Base-by-base conservation (phyloP, 768 basidiomycete genomes). In the Cystobasidium tubakii region DNA sequence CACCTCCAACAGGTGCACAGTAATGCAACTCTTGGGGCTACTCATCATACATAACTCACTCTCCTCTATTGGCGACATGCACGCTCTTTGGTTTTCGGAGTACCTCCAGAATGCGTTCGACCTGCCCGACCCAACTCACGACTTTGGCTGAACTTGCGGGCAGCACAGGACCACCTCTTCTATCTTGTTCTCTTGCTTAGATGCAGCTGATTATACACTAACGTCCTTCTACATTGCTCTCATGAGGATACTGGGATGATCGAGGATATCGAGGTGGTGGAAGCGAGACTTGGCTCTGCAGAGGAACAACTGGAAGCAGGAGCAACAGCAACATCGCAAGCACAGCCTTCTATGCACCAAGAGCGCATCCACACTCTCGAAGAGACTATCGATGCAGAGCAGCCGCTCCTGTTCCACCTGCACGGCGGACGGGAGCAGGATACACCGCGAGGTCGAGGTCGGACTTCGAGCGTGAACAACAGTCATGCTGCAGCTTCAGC, bases 391-490 rank as follows among this genome's bases (percentile, higher is more conserved):
- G 29, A 60, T 60, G 57, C 12, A 60, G 57, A 60, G 25, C 29
- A 60, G 57, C 25, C 57, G 33, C 57, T 60, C 29, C 57, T 60
- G 29, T 60, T 60, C 57, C 57, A 60, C 57, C 57, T 60, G 12
- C 25, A 29, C 27, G 57, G 57, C 21, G 57, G 33, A 23, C 57
- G 33, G 25, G 57, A 60, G 33, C 57, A 27, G 25, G 57, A 27
- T 21, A 39, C 29, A 34, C 27, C 25, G 25, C 25, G 57, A 27
- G 57, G 27, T 3, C 57, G 57, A 34, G 57, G 57, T 6, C 57
- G 29, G 29, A 34, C 57, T 15, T 25, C 27, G 15, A 60, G 25
- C 13, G 12, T 60, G 57, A 60, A 29, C 25, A 60, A 23, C 57
- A 29, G 29, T 12, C 10, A 27, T 17, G 33, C 17, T 15, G 27